Base-by-base conservation (phyloP, 164 flowering plant species). In the Sextonia rubra region DNA sequence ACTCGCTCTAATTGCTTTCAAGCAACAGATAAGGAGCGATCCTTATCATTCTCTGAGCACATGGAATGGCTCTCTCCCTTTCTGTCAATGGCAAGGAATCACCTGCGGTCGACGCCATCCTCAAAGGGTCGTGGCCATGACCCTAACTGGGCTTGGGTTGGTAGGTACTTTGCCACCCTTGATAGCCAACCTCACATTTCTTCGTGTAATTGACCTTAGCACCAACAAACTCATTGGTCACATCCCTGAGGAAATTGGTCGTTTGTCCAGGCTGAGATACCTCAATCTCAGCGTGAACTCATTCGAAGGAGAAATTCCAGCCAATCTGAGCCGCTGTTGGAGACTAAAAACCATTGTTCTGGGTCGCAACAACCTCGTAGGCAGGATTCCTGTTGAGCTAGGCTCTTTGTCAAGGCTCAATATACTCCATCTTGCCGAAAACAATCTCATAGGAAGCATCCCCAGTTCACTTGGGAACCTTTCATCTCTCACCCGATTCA, bases 1-100 rank as follows among this genome's bases (percentile, higher is more conserved):
- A 32, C 44, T 32, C 7, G 44, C 44, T 32, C 44, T 32, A 6
- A 7, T 32, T 32, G 44, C 44, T 32, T 32, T 32, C 44, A 32
- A 32, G 9, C 44, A 32, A 32, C n/a, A n/a, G n/a, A n/a, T n/a
- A n/a, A 32, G 44, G 44, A 32, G 7, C 7, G 44, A 32, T 7
- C 44, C 44, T 32, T 32, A 5, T 6, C 6, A 27, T 30, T 22
- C 32, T 8, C 24, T 74, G 20, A 18, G 12, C 70, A 61, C 76
- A 18, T 74, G 76, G 76, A 74, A 75, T 18, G 11, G 32, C 58
- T 30, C 77, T 6, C 32, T 70, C 49, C 73, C 70, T 58, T 75
- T 70, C 30, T 75, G 73, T 47, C 52, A 55, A 47, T 70, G 77
- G 77, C 25, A 11, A 2, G 77, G 77, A 4, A 56, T 75, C 22